Conservation (phyloP, 768 basidiomycete genomes). For the Postia placenta region DNA sequence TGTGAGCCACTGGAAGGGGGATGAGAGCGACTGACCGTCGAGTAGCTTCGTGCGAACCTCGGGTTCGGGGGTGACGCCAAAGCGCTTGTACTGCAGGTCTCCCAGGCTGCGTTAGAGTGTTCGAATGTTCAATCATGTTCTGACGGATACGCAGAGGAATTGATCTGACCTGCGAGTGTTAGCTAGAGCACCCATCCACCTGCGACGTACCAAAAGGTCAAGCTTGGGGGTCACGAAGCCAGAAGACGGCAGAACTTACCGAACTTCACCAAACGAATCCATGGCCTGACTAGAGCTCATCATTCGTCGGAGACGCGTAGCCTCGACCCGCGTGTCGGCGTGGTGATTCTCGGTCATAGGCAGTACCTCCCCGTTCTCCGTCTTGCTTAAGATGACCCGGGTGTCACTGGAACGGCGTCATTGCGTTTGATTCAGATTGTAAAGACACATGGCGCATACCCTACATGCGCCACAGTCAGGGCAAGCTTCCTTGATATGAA, state of each 20-base stretch:
- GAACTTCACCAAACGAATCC: slow-evolving; percentile 90
- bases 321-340: slow-evolving; percentile 85
- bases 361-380: slow-evolving; percentile 62
- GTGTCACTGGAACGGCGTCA: slow-evolving; percentile 16
- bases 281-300: slow-evolving; percentile 87
- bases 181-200: slow-evolving; percentile 92
- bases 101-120: slow-evolving; percentile 52
- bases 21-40: slow-evolving; percentile 45
- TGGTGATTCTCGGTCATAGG: slow-evolving; percentile 95
- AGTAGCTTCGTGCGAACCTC: slow-evolving; percentile 75
- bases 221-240: neutral
- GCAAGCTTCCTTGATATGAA: slow-evolving; percentile 71
- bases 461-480: slow-evolving; percentile 89
- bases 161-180: slow-evolving; percentile 89
- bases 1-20: neutral
- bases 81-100: slow-evolving; percentile 83
- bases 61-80: slow-evolving; percentile 90
- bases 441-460: no score
- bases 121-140: neutral
- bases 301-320: slow-evolving; percentile 78
- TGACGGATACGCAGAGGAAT: neutral
- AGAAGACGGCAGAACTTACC: slow-evolving; percentile 35
- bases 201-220: slow-evolving; percentile 19
- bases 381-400: slow-evolving; percentile 75
- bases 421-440: no score